Evolutionary conservation across 2,329 filamentous ascomycete species (phyloP).

Genomic region (Alternaria novae-zelandiae): DNA sequence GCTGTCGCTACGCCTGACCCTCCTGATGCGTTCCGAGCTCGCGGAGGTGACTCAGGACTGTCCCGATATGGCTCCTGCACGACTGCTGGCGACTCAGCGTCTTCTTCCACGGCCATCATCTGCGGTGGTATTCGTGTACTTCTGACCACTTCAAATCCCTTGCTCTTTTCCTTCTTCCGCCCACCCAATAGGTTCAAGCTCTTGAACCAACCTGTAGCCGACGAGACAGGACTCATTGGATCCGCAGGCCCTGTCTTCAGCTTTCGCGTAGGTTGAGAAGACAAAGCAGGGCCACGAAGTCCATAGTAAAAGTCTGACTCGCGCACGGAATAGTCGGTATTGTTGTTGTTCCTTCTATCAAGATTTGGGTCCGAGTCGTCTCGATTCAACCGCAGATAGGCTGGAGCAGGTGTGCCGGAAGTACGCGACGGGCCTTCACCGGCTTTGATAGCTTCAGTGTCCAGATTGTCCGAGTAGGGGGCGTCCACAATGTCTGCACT

Average conservation of each 20-base stretch:
- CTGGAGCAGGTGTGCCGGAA: slow-evolving; percentile 49
- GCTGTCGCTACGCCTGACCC: slow-evolving; percentile 23
- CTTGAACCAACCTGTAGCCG: slow-evolving; percentile 88
- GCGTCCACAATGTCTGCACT: slow-evolving; percentile 56
- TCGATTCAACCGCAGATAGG: slow-evolving; percentile 58
- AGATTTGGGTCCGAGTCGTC: slow-evolving; percentile 62
- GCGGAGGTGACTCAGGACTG: slow-evolving; percentile 48
- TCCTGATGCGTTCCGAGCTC: slow-evolving; percentile 5
- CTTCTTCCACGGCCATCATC: slow-evolving; percentile 69
- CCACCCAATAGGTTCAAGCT: slow-evolving; percentile 69
- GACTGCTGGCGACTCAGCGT: slow-evolving; percentile 58
- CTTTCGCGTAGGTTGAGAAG: slow-evolving; percentile 79
- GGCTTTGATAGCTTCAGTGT: slow-evolving; percentile 34
- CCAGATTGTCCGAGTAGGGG: slow-evolving; percentile 54
- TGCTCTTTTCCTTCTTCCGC: slow-evolving; percentile 92
- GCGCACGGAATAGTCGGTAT: slow-evolving; percentile 85
- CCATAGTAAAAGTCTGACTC: slow-evolving; percentile 98
- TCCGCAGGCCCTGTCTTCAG: slow-evolving; percentile 94
- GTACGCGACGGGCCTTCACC: slow-evolving; percentile 45
- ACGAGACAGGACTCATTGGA: slow-evolving; percentile 88
- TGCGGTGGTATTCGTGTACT: slow-evolving; percentile 82
- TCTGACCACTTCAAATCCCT: slow-evolving; percentile 95
- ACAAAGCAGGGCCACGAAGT: slow-evolving; percentile 84
- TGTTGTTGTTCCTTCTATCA: slow-evolving; percentile 59
- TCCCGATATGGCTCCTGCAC: slow-evolving; percentile 60